A percentile compares a stretch with the other conserved stretches of the same genome.
These are phyloP conservation scores for Cenchrus fungigraminus DNA, from an alignment of 176 grass and related monocot species.

Conservation along the genomic window DNA sequence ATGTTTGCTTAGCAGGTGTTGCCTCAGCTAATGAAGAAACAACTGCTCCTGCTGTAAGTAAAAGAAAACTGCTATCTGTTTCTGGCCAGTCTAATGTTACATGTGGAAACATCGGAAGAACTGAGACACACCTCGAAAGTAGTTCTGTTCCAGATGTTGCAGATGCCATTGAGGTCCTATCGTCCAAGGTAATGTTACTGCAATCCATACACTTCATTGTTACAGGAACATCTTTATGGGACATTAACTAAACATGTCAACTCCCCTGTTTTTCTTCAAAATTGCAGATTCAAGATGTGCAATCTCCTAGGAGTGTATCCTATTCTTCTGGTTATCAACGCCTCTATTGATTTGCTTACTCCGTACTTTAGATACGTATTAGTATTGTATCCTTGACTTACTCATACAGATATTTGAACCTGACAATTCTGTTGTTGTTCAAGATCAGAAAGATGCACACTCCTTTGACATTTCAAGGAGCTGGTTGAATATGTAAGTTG, in stretches of 20 bases:
- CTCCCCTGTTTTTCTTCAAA: not conserved
- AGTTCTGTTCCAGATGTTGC: slow-evolving; percentile 72
- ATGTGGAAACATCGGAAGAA: slow-evolving; percentile 40
- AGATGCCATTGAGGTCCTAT: slow-evolving; percentile 87
- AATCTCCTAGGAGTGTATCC: slow-evolving; percentile 66
- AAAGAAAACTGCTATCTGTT: slow-evolving; percentile 55
- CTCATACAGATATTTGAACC: slow-evolving; percentile 68
- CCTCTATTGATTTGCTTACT: slow-evolving; percentile 6
- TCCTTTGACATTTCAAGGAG: slow-evolving; percentile 63
- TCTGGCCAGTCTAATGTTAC: slow-evolving; percentile 39
- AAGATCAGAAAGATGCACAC: slow-evolving; percentile 59
- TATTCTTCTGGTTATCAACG: slow-evolving; percentile 33
- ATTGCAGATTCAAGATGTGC: slow-evolving; percentile 73
- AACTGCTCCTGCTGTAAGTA: slow-evolving; percentile 43
- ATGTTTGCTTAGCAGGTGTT: slow-evolving; percentile 28
- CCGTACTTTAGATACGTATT: not conserved
- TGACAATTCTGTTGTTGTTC: slow-evolving; percentile 51
- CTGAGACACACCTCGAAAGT: slow-evolving; percentile 45
- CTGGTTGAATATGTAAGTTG: slow-evolving; percentile 68
- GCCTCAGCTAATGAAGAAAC: slow-evolving; percentile 47
- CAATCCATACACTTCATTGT: slow-evolving; percentile 32
- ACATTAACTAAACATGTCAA: not conserved
- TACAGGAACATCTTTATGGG: slow-evolving; percentile 9
- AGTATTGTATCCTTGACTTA: slow-evolving; percentile 34
- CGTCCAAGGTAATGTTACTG: slow-evolving; percentile 69